These are phyloP conservation scores for Capsicum chinense DNA, from an alignment of 257 asterid species.

Conservation along the genomic window DNA sequence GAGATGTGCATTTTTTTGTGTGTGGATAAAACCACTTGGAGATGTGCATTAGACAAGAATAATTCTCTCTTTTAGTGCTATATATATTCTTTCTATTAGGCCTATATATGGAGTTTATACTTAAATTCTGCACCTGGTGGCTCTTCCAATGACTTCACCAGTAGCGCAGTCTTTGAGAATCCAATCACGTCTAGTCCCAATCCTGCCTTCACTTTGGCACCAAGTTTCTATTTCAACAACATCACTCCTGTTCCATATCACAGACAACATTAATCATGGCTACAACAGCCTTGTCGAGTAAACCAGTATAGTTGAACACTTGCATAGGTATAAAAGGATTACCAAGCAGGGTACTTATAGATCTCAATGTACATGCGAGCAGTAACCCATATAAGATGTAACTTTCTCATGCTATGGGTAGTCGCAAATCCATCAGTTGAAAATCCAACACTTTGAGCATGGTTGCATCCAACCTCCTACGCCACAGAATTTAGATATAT, in stretches of 20 bases:
- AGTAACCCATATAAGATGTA: slow-evolving; percentile 96
- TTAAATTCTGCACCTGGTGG: slow-evolving; percentile 65
- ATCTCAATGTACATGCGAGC: slow-evolving; percentile 98
- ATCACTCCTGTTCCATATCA: slow-evolving; percentile 69
- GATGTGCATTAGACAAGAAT: not conserved
- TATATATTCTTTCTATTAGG: not conserved
- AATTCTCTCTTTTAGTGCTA: not conserved
- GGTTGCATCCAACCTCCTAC: slow-evolving; percentile 97
- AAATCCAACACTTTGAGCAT: slow-evolving; percentile 92
- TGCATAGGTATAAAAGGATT: slow-evolving; percentile 9
- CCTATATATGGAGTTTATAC: not conserved
- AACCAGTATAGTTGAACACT: not conserved
- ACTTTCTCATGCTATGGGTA: slow-evolving; percentile 77
- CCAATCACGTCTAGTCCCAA: slow-evolving; percentile 96
- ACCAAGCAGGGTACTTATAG: slow-evolving; percentile 97
- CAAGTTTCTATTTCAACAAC: slow-evolving; percentile 98
- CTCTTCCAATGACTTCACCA: slow-evolving; percentile 94
- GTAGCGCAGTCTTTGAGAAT: slow-evolving; percentile 76
- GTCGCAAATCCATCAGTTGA: slow-evolving; percentile 98
- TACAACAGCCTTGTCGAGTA: not conserved
- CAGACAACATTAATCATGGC: not conserved
- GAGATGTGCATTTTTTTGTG: not conserved
- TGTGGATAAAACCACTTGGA: not conserved
- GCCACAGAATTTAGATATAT: slow-evolving; percentile 14
- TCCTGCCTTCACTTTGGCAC: slow-evolving; percentile 95